phyloP scores from a whole-genome alignment of 208 protist species.

The Crithidia bombi region DNA sequence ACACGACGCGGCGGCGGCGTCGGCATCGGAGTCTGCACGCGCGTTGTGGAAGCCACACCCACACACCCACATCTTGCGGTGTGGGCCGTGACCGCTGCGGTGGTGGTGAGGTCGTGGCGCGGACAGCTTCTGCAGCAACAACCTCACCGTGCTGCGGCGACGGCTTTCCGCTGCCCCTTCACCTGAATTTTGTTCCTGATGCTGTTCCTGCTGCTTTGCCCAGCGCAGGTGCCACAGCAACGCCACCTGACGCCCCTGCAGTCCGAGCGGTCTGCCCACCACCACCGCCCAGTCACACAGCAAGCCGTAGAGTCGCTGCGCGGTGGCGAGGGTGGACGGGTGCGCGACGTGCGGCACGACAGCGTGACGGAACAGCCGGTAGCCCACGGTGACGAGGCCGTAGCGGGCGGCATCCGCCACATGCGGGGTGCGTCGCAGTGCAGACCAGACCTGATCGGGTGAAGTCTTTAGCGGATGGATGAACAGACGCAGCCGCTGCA shows the following conservation, averaged over 20 bases:
- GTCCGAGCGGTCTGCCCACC: slow-evolving; percentile 41
- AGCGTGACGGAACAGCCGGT: slow-evolving; percentile 28
- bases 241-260: slow-evolving; percentile 12
- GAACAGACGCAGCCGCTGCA: slow-evolving; percentile 20
- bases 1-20: slow-evolving; percentile 16
- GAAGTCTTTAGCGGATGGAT: slow-evolving; percentile 4
- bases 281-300: slow-evolving; percentile 33
- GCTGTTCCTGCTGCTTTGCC: slow-evolving; percentile 15
- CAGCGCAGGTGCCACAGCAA: slow-evolving; percentile 40
- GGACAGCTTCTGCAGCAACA: neutral
- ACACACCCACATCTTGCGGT: slow-evolving; percentile 41
- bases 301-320: slow-evolving; percentile 28
- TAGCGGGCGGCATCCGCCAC: slow-evolving; percentile 30
- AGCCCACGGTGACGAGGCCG: slow-evolving; percentile 44
- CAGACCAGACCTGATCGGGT: slow-evolving; percentile 19
- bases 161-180: neutral
- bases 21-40: neutral
- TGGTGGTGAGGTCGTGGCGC: neutral
- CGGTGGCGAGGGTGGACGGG: slow-evolving; percentile 7
- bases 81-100: slow-evolving; percentile 5
- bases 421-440: slow-evolving; percentile 6
- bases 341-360: slow-evolving; percentile 20
- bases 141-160: neutral
- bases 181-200: neutral
- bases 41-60: slow-evolving; percentile 54